phyloP scores from a whole-genome alignment of 2,329 filamentous ascomycete species.

The Huntiella omanensis region DNA sequence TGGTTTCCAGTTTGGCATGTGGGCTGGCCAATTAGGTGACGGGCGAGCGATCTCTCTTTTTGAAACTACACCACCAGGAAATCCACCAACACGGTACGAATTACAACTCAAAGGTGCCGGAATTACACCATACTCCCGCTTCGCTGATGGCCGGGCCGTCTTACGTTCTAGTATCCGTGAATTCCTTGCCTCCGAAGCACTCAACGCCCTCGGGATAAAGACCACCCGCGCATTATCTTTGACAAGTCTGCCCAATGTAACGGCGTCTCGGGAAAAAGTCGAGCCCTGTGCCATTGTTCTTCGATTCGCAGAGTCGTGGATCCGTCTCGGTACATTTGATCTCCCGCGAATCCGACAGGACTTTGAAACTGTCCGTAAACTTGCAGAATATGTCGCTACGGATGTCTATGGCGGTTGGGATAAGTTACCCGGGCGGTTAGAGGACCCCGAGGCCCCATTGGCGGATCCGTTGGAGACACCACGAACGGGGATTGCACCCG shows the following conservation, averaged over 20 bases:
- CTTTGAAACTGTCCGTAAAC: constrained; percentile 47
- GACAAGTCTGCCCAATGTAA: constrained; percentile 52
- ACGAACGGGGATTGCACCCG: constrained; percentile 32
- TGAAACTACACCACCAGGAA: constrained; percentile 55
- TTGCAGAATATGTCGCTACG: constrained; percentile 72
- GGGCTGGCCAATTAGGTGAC: constrained; percentile 91
- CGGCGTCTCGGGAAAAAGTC: constrained; percentile 57
- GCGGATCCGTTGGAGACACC: constrained; percentile 20
- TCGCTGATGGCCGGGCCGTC: constrained; percentile 90
- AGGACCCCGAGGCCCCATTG: constrained; percentile 29
- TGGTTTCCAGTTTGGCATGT: constrained; percentile 62
- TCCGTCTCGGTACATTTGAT: constrained; percentile 91
- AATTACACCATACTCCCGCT: constrained; percentile 82
- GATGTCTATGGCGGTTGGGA: constrained; percentile 81
- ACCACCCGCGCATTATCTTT: constrained; percentile 73
- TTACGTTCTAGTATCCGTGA: constrained; percentile 83
- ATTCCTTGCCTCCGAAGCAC: constrained; percentile 76
- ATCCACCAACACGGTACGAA: constrained; percentile 50
- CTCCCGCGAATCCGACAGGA: constrained; percentile 71
- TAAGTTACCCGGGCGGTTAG: constrained; percentile 45
- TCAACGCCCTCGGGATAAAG: constrained; percentile 72
- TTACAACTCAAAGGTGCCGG: constrained; percentile 90
- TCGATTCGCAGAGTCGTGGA: constrained; percentile 78
- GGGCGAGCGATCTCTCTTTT: constrained; percentile 89
- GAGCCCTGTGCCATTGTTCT: constrained; percentile 89